These are phyloP conservation scores for Protomyces arabidopsidicola DNA, from an alignment of 1,139 yeast genomes.

Conservation along the genomic window DNA sequence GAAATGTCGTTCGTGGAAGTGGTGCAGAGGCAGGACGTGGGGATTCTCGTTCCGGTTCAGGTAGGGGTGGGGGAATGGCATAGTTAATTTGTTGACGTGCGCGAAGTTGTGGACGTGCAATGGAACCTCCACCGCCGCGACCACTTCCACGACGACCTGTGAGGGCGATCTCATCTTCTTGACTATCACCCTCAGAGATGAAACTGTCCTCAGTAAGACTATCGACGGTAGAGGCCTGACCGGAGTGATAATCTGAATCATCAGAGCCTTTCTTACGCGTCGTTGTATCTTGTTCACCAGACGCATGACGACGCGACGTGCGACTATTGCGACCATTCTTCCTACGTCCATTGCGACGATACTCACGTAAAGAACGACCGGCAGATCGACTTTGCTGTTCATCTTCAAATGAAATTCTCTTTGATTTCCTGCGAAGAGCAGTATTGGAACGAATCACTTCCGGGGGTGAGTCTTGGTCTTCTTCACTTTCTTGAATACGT, in stretches of 20 bases:
- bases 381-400: not conserved
- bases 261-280: not conserved
- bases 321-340: not conserved
- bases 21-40: not conserved
- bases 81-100: constrained; percentile 24
- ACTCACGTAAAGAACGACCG: not conserved
- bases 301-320: not conserved
- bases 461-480: not conserved
- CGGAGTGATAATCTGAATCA: not conserved
- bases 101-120: constrained; percentile 13
- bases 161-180: not conserved
- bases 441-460: not conserved
- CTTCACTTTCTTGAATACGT: not conserved
- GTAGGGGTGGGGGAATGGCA: constrained; percentile 28
- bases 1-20: constrained; percentile 3
- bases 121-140: not conserved
- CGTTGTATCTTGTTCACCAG: not conserved
- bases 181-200: not conserved
- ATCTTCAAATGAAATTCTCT: not conserved
- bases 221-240: not conserved
- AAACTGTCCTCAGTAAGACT: not conserved
- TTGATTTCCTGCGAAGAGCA: not conserved
- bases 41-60: constrained; percentile 13
- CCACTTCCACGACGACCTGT: not conserved
- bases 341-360: not conserved